Evolutionary conservation across 805 yeast species (phyloP).

Genomic region (Candida schatavii): DNA sequence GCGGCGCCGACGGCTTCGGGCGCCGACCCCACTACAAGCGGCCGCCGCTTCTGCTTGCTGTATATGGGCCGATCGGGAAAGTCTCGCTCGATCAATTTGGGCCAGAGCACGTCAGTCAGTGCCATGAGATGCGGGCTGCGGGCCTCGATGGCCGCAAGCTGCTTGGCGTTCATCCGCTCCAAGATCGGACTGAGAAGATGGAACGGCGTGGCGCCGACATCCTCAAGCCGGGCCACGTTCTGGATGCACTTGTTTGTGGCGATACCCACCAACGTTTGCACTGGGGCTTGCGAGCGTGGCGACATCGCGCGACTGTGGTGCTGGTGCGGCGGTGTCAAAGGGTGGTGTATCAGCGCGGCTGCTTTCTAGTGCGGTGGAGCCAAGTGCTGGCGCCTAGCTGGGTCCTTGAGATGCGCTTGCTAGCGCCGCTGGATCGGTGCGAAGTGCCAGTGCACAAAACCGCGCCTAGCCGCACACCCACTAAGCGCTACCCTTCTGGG

Average conservation of each 20-base stretch:
- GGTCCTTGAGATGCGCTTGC: no score
- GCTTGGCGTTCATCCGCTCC: constrained; percentile 42
- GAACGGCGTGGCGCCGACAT: constrained; percentile 33
- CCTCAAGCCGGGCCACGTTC: constrained; percentile 18
- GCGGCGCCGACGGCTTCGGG: background rate
- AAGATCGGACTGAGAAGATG: constrained; percentile 49
- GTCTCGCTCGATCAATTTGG: constrained; percentile 41
- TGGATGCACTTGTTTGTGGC: constrained; percentile 17
- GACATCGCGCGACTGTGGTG: background rate
- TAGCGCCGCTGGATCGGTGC: no score
- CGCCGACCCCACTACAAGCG: background rate
- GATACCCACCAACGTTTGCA: constrained; percentile 10
- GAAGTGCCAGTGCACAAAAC: no score
- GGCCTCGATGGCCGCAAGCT: constrained; percentile 39
- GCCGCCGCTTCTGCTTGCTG: background rate
- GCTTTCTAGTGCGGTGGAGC: no score
- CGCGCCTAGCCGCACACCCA: no score
- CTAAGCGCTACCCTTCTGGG: no score
- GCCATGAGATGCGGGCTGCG: constrained; percentile 42
- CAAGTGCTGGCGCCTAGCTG: no score
- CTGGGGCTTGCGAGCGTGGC: background rate
- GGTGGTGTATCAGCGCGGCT: no score
- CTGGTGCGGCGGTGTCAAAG: no score
- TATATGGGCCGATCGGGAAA: constrained; percentile 43
- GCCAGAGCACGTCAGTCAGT: constrained; percentile 47